Percentiles rank a stretch among this genome's conserved stretches.
Evolutionary conservation across 192 early-diverging fungal genomes (phyloP).

Genomic region (Backusella tarrabulga): DNA sequence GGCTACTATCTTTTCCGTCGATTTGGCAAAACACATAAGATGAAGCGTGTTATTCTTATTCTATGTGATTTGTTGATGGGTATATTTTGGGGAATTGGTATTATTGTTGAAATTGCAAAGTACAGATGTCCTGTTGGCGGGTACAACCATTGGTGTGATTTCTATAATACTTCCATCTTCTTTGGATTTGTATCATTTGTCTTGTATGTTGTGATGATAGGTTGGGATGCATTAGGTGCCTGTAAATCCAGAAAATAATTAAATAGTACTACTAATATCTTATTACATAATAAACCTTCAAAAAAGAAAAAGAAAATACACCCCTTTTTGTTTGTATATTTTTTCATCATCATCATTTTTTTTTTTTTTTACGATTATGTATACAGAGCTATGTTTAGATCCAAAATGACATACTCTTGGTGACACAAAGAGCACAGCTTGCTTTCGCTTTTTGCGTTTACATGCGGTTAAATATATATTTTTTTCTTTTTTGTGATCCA

Average conservation of each 20-base stretch:
- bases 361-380: not conserved
- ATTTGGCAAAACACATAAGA: constrained; percentile 10
- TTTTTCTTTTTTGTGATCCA: not conserved
- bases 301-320: no score
- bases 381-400: not conserved
- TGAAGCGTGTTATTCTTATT: constrained; percentile 22
- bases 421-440: not conserved
- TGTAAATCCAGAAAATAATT: constrained; percentile 11
- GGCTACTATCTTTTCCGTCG: constrained; percentile 20
- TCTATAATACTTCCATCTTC: constrained; percentile 42
- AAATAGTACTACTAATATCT: not conserved
- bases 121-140: constrained; percentile 28
- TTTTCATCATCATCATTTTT: not conserved
- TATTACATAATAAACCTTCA: not conserved
- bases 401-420: not conserved
- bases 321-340: not conserved
- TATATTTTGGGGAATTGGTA: constrained; percentile 35
- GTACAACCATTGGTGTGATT: constrained; percentile 37
- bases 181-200: constrained; percentile 36
- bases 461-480: not conserved
- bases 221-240: constrained; percentile 32
- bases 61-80: constrained; percentile 29
- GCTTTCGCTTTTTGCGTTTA: not conserved
- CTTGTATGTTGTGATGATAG: constrained; percentile 18
- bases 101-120: constrained; percentile 29